phyloP scores from a whole-genome alignment of 257 asterid genomes.

The Solanum bulbocastanum region DNA sequence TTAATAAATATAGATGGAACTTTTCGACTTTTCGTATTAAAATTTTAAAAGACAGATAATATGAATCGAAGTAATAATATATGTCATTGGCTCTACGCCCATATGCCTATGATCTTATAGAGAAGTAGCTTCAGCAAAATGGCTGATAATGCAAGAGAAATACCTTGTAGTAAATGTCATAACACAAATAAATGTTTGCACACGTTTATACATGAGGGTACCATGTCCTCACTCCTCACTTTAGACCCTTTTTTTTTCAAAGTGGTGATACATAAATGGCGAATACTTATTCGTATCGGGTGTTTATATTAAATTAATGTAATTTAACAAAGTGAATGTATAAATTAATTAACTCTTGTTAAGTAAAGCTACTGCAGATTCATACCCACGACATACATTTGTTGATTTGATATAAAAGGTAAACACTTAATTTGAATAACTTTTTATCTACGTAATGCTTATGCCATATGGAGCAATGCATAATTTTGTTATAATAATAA shows the following conservation, averaged over 20 bases:
- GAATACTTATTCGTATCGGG: neutral
- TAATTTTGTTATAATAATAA: too few species aligned
- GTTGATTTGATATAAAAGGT: too few species aligned
- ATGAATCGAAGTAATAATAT: neutral
- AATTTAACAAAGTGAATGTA: too few species aligned
- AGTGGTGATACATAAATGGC: neutral
- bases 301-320: too few species aligned
- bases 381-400: rapidly evolving
- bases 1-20: neutral
- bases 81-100: neutral
- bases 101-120: neutral
- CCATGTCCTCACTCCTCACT: neutral
- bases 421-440: too few species aligned
- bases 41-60: neutral
- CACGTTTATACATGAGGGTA: neutral
- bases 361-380: neutral
- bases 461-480: neutral
- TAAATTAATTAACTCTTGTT: neutral
- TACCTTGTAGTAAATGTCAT: neutral
- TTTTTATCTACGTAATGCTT: neutral
- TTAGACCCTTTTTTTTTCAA: neutral
- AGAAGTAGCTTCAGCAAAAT: neutral
- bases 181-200: neutral
- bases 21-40: neutral
- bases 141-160: neutral